Conservation (phyloP, 116 monocot species). For the Phalaenopsis hybrid region DNA sequence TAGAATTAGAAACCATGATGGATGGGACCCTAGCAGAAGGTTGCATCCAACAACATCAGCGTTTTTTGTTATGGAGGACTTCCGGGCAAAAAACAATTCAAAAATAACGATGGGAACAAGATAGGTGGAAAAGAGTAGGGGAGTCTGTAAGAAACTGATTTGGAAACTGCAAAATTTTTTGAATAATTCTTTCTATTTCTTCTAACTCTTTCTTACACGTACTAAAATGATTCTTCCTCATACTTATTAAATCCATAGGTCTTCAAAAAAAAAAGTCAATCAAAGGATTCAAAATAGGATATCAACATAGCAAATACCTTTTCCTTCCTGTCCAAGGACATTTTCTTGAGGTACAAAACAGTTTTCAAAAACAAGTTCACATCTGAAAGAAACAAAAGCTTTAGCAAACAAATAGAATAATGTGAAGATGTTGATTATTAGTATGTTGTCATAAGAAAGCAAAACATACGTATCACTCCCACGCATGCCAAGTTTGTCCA, state of each 20-base stretch:
- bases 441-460: slow-evolving; percentile 8
- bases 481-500: slow-evolving; percentile 97
- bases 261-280: neutral
- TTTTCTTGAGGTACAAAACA: slow-evolving; percentile 92
- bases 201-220: neutral
- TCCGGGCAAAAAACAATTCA: too few relatives aligned
- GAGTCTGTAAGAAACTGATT: too few relatives aligned
- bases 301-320: slow-evolving; percentile 37
- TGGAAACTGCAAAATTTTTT: too few relatives aligned
- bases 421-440: neutral
- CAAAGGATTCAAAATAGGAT: neutral
- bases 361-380: slow-evolving; percentile 97
- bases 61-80: too few relatives aligned
- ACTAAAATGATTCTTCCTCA: neutral
- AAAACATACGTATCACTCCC: slow-evolving; percentile 92
- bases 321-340: slow-evolving; percentile 86
- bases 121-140: too few relatives aligned
- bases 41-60: too few relatives aligned
- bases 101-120: too few relatives aligned
- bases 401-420: neutral
- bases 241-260: neutral
- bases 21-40: too few relatives aligned
- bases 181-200: neutral
- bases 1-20: too few relatives aligned
- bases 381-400: slow-evolving; percentile 35